Base-by-base conservation (phyloP, 2,329 filamentous ascomycete species). In the Nigrograna mackinnonii region DNA sequence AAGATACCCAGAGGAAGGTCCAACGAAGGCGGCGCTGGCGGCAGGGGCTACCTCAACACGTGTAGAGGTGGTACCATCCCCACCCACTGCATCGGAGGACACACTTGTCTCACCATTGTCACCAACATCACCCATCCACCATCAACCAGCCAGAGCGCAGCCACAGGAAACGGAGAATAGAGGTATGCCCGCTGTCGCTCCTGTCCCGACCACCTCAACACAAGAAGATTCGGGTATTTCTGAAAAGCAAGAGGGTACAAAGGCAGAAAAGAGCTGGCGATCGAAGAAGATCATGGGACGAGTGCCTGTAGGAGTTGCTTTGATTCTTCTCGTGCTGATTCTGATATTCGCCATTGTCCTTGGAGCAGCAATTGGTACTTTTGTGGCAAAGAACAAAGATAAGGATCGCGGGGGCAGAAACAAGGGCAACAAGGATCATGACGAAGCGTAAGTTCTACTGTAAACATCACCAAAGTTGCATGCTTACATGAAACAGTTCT, bases 1-100 rank as follows among this genome's bases (percentile, higher is more conserved):
- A 12, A 80, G 90, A 64, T 96, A 95, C 67, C 89, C 91, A 2
- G 88, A 95, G 39, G 86, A 89, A 43, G 75, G 85, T 70, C 68
- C 79, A 62, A 62, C 80, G 67, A 75, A 90, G 80, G 71, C 71
- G 7, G 64, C 73, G 11, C 53, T 75, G 49, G 57, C 68, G 35
- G 54, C 64, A 7, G 61, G 65, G 44, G 59, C 57, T 31, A 66
- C 57, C 44, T 55, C 62, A 35, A 66, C 62, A 13, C 60, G 59
- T 28, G 41, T 64, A 7, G 41, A 61, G 13, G 11, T 55, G 21
- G 47, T 49, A 5, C 49, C 55, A 5, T 54, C 48, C 16, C 43
- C 55, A 21, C 37, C 52, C 18, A 39, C 43, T 20, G 52, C 55
- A 5, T 42, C 52, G n/a, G 57, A 64, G 7, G 58, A 63, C 35